Evolutionary conservation across 1,284 basidiomycete genomes (phyloP).

Genomic region (Ustilago loliicola): DNA sequence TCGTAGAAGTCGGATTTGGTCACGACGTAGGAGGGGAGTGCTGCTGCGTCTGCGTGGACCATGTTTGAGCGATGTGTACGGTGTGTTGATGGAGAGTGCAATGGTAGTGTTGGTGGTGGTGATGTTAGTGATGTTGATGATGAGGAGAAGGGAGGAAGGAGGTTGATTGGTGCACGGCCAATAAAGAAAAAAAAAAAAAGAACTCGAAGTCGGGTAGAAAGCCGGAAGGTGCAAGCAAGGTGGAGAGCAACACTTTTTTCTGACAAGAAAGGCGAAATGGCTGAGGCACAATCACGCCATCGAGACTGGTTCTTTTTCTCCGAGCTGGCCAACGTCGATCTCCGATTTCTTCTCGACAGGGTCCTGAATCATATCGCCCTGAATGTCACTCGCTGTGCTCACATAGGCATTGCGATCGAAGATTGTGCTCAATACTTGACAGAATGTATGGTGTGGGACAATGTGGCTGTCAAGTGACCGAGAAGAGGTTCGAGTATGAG

Average conservation of each 20-base stretch:
- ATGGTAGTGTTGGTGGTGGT: background rate
- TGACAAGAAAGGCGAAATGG: slow-evolving; percentile 6
- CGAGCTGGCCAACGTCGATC: slow-evolving; percentile 5
- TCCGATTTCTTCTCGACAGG: slow-evolving; percentile 6
- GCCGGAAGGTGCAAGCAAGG: background rate
- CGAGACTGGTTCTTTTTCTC: background rate
- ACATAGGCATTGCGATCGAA: background rate
- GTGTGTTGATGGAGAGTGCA: background rate
- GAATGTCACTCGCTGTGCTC: background rate
- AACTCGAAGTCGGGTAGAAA: slow-evolving; percentile 9
- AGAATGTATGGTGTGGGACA: too few relatives aligned
- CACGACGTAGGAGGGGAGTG: slow-evolving; percentile 76
- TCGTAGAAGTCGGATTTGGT: slow-evolving; percentile 70
- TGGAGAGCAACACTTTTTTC: slow-evolving; percentile 11
- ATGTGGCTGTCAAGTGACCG: too few relatives aligned
- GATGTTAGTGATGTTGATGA: background rate
- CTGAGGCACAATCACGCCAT: slow-evolving; percentile 27
- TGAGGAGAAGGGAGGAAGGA: background rate
- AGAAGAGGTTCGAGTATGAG: background rate
- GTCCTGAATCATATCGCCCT: background rate
- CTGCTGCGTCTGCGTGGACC: slow-evolving; percentile 75
- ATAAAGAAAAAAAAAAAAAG: background rate
- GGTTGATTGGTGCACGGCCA: background rate
- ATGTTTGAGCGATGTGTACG: slow-evolving; percentile 5
- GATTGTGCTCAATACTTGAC: too few relatives aligned